phyloP scores from a whole-genome alignment of 2,329 filamentous ascomycete species.

The Fusarium aywerte region DNA sequence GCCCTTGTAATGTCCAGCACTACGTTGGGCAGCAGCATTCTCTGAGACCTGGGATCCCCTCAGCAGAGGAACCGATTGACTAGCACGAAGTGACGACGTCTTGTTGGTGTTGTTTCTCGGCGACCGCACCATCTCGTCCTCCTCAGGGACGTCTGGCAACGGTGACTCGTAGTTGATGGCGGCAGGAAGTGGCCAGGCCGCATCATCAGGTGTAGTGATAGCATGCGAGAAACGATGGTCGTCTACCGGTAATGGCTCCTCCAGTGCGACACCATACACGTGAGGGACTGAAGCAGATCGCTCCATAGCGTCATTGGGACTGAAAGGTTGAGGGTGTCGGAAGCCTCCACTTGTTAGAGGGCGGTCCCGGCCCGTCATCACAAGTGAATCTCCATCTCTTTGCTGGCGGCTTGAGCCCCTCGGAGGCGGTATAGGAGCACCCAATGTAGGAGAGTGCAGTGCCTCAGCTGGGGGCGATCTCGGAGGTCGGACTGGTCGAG shows the following conservation, averaged over 20 bases:
- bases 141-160: slow-evolving; percentile 70
- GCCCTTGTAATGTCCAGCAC: slow-evolving; percentile 22
- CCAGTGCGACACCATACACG: slow-evolving; percentile 16
- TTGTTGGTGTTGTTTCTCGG: slow-evolving; percentile 60
- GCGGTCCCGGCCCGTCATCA: slow-evolving; percentile 53
- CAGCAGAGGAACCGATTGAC: slow-evolving; percentile 66
- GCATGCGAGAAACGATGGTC: slow-evolving; percentile 52
- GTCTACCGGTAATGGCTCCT: slow-evolving; percentile 21
- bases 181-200: slow-evolving; percentile 55
- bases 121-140: slow-evolving; percentile 64
- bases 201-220: slow-evolving; percentile 55
- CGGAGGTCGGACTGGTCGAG: slow-evolving; percentile 59
- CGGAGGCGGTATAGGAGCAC: slow-evolving; percentile 59
- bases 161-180: slow-evolving; percentile 53
- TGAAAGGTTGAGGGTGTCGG: slow-evolving; percentile 58
- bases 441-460: slow-evolving; percentile 46
- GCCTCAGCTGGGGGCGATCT: slow-evolving; percentile 48
- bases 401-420: slow-evolving; percentile 67
- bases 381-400: slow-evolving; percentile 55
- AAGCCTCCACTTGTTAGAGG: slow-evolving; percentile 59
- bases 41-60: slow-evolving; percentile 60
- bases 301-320: slow-evolving; percentile 41
- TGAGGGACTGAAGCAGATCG: slow-evolving; percentile 30
- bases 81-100: slow-evolving; percentile 63
- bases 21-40: slow-evolving; percentile 51